Conservation (phyloP, 1,284 basidiomycete species). For the Grifola frondosa region DNA sequence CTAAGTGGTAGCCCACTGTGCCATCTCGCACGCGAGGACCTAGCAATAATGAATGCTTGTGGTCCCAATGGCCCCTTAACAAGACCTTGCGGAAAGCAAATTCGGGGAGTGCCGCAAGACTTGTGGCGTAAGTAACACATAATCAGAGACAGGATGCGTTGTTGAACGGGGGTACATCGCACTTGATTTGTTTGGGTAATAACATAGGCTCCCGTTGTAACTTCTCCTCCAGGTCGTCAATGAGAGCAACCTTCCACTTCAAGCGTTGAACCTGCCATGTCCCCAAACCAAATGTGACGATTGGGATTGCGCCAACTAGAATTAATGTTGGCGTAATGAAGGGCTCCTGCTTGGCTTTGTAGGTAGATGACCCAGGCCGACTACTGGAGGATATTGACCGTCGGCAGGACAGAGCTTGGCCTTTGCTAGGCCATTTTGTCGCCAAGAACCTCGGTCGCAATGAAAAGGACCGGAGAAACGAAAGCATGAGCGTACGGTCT, state of each 20-base stretch:
- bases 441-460: background rate
- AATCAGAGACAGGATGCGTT: conserved; percentile 12
- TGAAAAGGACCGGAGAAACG: conserved; percentile 9
- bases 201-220: conserved; percentile 77
- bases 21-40: conserved; percentile 88
- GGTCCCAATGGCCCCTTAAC: conserved; percentile 77
- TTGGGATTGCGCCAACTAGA: conserved; percentile 82
- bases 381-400: conserved; percentile 13
- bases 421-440: conserved; percentile 5
- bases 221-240: conserved; percentile 94
- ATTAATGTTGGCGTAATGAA: conserved; percentile 74
- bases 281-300: conserved; percentile 91
- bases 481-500: conserved; percentile 5
- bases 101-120: conserved; percentile 76
- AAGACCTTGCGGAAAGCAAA: conserved; percentile 85
- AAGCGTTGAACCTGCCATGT: conserved; percentile 92
- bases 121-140: conserved; percentile 17
- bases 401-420: conserved; percentile 5
- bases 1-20: conserved; percentile 82
- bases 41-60: conserved; percentile 76
- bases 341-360: conserved; percentile 56
- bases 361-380: conserved; percentile 30
- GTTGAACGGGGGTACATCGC: conserved; percentile 33
- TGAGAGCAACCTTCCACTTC: conserved; percentile 93
- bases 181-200: conserved; percentile 90